Evolutionary conservation across 106 monocot species (phyloP), one percentile per base, ranked within the genome.

Genomic region (Apostasia ramifera): DNA sequence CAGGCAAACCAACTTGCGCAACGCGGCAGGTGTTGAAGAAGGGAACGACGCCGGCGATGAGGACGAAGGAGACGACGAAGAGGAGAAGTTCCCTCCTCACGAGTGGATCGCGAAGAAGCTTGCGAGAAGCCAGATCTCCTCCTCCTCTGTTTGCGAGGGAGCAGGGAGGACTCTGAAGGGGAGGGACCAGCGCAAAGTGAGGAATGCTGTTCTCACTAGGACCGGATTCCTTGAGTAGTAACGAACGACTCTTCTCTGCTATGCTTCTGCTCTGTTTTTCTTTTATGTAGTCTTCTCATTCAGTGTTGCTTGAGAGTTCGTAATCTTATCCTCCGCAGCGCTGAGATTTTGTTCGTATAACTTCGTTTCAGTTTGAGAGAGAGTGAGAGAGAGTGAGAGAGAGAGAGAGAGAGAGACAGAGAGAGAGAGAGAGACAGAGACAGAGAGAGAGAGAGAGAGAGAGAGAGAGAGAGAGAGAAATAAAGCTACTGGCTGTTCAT

Each of bases 131-230:
- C 85, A 85, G 72, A 83, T 90, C 44, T 78, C 85, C 10, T 85
- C 85, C 1, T 90, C 76, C 76, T 90, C 89, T n/a, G 78, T 90
- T 38, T 85, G 80, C 58, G 89, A 90, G 57, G 89, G 89, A 1
- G 82, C 68, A 41, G 89, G 89, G 75, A 85, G 89, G 72, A 90
- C 89, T 1, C 78, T 90, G 62, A 90, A 90, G 66, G 89, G 89
- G 5, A 80, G 89, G 40, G 89, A 90, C 42, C 82, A 85, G 51
- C 75, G 80, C 54, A 90, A 71, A 72, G 83, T 90, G 44, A 82
- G 89, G 82, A 85, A 85, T 72, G 89, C 83, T 59, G 80, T 90
- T 54, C 85, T 85, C 52, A 78, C 80, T 12, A 82, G 66, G 43
- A 90, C 89, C 62, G 89, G 89, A 8, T 90, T 90, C 79, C 46